phyloP scores from a whole-genome alignment of 1,284 basidiomycete species.

The Moesziomyces aphidis region DNA sequence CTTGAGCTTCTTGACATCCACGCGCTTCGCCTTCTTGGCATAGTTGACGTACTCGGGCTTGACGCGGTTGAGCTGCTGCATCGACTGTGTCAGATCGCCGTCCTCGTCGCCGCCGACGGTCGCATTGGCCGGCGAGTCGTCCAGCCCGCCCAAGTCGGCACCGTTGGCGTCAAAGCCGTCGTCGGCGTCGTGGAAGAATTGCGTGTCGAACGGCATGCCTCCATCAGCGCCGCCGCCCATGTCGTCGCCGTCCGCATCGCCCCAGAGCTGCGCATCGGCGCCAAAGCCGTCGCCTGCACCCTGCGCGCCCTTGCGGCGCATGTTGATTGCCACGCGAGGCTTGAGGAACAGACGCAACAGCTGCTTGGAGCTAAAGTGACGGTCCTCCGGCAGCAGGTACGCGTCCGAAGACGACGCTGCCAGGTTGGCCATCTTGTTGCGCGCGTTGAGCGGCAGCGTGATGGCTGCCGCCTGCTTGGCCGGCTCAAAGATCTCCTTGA shows the following conservation, averaged over 20 bases:
- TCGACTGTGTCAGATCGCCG: conserved; percentile 85
- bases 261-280: conserved; percentile 95
- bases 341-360: conserved; percentile 93
- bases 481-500: conserved; percentile 81
- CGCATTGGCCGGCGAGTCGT: conserved; percentile 56
- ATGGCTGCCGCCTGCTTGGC: conserved; percentile 61
- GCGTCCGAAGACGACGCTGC: conserved; percentile 66
- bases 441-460: conserved; percentile 69
- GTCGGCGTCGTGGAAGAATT: conserved; percentile 95
- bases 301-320: conserved; percentile 81
- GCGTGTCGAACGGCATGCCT: conserved; percentile 84
- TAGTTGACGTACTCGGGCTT: conserved; percentile 93
- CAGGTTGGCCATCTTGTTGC: conserved; percentile 68
- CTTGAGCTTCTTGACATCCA: conserved; percentile 95
- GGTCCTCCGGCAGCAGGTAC: conserved; percentile 91
- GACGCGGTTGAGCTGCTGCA: conserved; percentile 79
- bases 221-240: conserved; percentile 32
- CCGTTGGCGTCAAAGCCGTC: conserved; percentile 71
- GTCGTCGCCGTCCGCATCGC: conserved; percentile 76
- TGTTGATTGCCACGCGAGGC: conserved; percentile 69
- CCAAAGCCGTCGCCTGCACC: conserved; percentile 75
- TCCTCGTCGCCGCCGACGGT: conserved; percentile 72
- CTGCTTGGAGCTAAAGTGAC: conserved; percentile 92
- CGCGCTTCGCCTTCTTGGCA: conserved; percentile 93
- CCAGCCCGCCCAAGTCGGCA: conserved; percentile 31